Conservation (phyloP, 495 filamentous ascomycete species). For the Trichoderma parareesei region DNA sequence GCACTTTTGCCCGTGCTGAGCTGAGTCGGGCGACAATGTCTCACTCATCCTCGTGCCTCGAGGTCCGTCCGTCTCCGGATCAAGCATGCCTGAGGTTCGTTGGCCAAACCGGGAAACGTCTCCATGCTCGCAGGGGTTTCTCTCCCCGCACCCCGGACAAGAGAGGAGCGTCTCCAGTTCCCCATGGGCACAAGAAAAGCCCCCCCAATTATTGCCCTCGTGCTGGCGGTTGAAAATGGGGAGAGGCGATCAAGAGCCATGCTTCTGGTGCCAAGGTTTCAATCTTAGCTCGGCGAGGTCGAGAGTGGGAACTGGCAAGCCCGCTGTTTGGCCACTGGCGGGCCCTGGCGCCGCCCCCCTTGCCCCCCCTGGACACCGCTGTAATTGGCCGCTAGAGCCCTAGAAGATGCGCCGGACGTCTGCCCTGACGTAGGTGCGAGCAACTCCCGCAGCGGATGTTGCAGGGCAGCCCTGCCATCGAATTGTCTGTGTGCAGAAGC, state of each 20-base stretch:
- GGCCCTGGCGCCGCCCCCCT: neutral
- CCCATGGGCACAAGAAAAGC: neutral
- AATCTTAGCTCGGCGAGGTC: neutral
- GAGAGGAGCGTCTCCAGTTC: conserved; percentile 5
- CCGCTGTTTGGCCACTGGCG: neutral
- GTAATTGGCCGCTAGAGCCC: conserved; percentile 5
- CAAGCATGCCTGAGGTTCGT: neutral
- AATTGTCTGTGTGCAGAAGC: neutral
- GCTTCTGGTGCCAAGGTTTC: no score
- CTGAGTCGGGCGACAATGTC: no score
- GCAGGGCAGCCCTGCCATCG: neutral
- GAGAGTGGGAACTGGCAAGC: neutral
- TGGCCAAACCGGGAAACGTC: neutral
- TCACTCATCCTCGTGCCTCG: neutral
- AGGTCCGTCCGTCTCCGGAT: neutral
- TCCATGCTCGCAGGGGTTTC: neutral
- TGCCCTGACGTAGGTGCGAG: conserved; percentile 4
- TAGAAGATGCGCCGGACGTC: neutral
- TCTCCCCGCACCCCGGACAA: conserved; percentile 1
- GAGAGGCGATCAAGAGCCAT: neutral
- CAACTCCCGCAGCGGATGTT: neutral
- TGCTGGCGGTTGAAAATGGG: neutral
- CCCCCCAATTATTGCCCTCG: neutral
- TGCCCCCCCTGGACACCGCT: neutral
- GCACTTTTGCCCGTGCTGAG: no score